Evolutionary conservation across 2,329 filamentous ascomycete genomes (phyloP).

Genomic region (Fusarium pseudoanthophilum): DNA sequence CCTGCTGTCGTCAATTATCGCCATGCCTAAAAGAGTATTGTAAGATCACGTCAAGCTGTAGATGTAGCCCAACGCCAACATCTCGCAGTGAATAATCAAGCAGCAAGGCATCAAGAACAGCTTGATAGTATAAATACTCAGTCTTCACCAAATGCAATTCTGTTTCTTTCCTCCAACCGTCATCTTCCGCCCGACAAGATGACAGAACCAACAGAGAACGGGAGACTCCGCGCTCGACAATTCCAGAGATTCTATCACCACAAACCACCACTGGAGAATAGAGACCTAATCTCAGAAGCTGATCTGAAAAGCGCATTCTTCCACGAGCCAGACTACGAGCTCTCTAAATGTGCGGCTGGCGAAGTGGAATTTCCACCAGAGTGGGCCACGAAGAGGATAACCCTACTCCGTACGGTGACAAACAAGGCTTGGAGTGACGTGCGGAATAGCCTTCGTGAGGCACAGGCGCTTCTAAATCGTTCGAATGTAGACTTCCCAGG

Average conservation of each 20-base stretch:
- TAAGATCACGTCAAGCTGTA: not conserved
- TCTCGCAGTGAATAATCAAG: not conserved
- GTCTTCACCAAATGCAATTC: accelerated
- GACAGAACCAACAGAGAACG: accelerated
- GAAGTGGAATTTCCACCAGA: too few species aligned
- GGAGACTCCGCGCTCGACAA: not conserved
- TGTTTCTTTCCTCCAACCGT: not conserved
- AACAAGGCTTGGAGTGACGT: too few species aligned
- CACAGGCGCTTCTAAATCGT: too few species aligned
- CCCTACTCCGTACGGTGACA: too few species aligned
- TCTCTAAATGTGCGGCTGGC: too few species aligned
- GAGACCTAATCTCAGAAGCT: not conserved
- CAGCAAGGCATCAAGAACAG: not conserved
- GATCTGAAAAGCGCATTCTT: too few species aligned
- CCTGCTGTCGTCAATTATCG: not conserved
- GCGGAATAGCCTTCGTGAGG: too few species aligned
- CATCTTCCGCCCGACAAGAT: not conserved
- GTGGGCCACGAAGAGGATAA: too few species aligned
- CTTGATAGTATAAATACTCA: not conserved
- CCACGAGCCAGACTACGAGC: too few species aligned
- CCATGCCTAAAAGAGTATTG: not conserved
- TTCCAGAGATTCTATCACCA: not conserved
- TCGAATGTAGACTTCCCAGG: too few species aligned
- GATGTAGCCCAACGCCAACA: not conserved
- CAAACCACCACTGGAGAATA: not conserved